Base-by-base conservation (phyloP, 1,139 yeast species). In the Scheffersomyces stambukii region DNA sequence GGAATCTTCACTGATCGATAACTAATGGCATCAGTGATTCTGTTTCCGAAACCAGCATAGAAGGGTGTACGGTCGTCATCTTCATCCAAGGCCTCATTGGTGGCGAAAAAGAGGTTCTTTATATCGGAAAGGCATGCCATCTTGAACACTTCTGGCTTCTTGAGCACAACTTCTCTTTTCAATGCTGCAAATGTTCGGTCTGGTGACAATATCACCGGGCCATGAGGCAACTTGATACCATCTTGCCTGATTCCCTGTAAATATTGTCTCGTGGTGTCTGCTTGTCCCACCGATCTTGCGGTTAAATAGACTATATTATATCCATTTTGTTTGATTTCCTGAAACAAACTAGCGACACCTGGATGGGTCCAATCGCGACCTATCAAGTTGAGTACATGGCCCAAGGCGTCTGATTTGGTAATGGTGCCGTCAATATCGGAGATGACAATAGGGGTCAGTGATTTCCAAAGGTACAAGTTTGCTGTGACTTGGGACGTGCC, bases 331-430 rank as follows among this genome's bases (percentile, higher is more conserved):
- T 72, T 54, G 39, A 93, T 91, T 54, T 93, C 98, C 16, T 77
- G 78, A 54, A 89, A 93, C 36, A 93, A 63, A 44, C 79, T 81
- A 2, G 96, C 96, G 23, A 93, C 98, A 14, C 98, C 99, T 1
- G 80, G 75, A 52, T 93, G 99, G 0, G 98, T 93, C 98, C 98
- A 93, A 59, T 93, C 99, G 43, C 88, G 75, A 3, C 99, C 99
- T 27, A 93, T 66, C 75, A 91, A 79, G 19, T 94, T 89, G 53
- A 91, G 64, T 2, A 93, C 93, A 57, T 93, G 99, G 4, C 99
- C 99, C 45, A 93, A 64, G 0, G 98, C 98, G 61, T 93, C 99
- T 1, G 96, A 86, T 54, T 88, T 88, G 16, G 99, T 93, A 42
- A 93, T 93, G 2, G 99, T 93, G 11, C 99, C 99, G 55, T 93